Evolutionary conservation across 805 yeast species (phyloP).

Genomic region (Candida easanensis): DNA sequence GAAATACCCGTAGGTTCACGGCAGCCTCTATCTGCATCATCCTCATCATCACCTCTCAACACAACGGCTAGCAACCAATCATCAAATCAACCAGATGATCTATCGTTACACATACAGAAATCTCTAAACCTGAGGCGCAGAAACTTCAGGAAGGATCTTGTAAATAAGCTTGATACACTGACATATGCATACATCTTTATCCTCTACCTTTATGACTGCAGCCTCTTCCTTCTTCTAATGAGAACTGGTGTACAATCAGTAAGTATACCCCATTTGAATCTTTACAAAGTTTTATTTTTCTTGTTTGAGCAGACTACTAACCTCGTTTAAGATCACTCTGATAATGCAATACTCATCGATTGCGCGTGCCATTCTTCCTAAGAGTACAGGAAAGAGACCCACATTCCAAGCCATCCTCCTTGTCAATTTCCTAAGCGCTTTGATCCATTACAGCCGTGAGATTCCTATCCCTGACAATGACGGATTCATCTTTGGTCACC

Average conservation of each 20-base stretch:
- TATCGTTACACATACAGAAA: slow-evolving; percentile 6
- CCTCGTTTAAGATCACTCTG: slow-evolving; percentile 6
- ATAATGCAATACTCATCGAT: slow-evolving; percentile 6
- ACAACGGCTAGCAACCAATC: background rate
- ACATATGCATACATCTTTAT: slow-evolving; percentile 14
- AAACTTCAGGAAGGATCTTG: slow-evolving; percentile 15
- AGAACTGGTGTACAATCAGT: slow-evolving; percentile 16
- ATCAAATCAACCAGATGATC: slow-evolving; percentile 2
- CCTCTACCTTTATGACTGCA: slow-evolving; percentile 27
- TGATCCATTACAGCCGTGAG: slow-evolving; percentile 14
- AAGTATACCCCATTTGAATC: slow-evolving; percentile 1
- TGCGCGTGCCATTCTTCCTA: slow-evolving; percentile 10
- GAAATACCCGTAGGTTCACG: slow-evolving; percentile 2
- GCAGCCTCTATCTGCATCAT: background rate
- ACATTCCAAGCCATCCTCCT: slow-evolving; percentile 17
- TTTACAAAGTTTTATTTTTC: too few species aligned
- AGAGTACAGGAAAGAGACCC: slow-evolving; percentile 10
- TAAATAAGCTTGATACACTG: slow-evolving; percentile 8
- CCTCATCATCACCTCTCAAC: background rate
- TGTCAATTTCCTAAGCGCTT: slow-evolving; percentile 6
- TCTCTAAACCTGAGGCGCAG: slow-evolving; percentile 17
- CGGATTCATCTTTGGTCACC: slow-evolving; percentile 28
- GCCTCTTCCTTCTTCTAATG: slow-evolving; percentile 19
- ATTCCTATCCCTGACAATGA: slow-evolving; percentile 23
- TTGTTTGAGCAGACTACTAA: too few species aligned